phyloP scores from a whole-genome alignment of 2,329 filamentous ascomycete species.

The Neonectria magnoliae region DNA sequence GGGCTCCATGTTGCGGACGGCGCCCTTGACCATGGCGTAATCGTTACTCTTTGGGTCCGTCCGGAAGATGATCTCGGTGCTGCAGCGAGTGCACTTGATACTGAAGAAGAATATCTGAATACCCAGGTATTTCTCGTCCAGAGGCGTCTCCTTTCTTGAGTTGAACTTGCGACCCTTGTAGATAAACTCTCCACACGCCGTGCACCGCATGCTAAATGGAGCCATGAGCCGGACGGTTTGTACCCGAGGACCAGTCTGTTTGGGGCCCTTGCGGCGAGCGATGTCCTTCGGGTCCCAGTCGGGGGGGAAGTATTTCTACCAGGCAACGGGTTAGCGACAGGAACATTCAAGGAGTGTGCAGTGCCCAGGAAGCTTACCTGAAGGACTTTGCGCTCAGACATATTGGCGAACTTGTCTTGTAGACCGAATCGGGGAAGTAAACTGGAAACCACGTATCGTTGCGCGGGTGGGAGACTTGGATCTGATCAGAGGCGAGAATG shows the following conservation, averaged over 20 bases:
- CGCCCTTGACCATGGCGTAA: constrained; percentile 82
- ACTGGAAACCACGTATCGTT: not conserved
- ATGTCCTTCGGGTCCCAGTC: constrained; percentile 93
- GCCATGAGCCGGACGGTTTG: constrained; percentile 89
- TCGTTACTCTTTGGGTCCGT: constrained; percentile 97
- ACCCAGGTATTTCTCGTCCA: constrained; percentile 86
- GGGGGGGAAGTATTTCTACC: constrained; percentile 69
- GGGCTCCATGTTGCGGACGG: constrained; percentile 91
- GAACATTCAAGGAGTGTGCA: not conserved
- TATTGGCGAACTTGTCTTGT: constrained; percentile 51
- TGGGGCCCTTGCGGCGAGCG: constrained; percentile 74
- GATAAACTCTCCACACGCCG: constrained; percentile 76
- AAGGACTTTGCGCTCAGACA: constrained; percentile 90
- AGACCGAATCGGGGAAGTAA: not conserved
- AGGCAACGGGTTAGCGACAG: not conserved
- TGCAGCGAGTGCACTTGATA: constrained; percentile 88
- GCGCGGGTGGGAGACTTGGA: not conserved
- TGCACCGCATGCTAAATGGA: constrained; percentile 55
- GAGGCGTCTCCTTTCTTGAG: constrained; percentile 88
- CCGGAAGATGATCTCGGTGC: constrained; percentile 87
- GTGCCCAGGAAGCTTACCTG: constrained; percentile 38
- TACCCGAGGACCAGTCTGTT: constrained; percentile 79
- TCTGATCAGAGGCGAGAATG: not conserved
- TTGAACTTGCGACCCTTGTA: constrained; percentile 97
- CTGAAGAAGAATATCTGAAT: constrained; percentile 87